Evolutionary conservation across 1,284 basidiomycete species (phyloP).

Genomic region (Ustilago tritici): DNA sequence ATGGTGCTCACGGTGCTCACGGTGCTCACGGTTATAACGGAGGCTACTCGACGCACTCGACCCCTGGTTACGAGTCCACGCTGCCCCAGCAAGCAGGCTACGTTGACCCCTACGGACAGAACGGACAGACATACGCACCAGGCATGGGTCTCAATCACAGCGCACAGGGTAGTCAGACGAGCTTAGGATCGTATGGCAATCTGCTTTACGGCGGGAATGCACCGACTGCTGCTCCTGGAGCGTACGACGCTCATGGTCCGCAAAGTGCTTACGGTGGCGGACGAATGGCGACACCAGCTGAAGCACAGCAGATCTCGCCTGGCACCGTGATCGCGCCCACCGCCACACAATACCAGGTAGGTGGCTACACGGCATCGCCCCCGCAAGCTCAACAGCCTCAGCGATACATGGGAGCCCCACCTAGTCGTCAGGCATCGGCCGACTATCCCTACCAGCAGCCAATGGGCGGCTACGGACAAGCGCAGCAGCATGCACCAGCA

Average conservation of each 20-base stretch:
- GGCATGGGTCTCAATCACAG: constrained; percentile 31
- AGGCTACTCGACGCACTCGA: constrained; percentile 23
- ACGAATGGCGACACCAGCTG: constrained; percentile 19
- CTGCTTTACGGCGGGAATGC: constrained; percentile 35
- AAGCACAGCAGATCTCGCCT: constrained; percentile 42
- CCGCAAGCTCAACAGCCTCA: constrained; percentile 27
- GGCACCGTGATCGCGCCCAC: constrained; percentile 38
- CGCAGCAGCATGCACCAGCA: constrained; percentile 18
- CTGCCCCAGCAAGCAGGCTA: constrained; percentile 34
- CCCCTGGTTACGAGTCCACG: constrained; percentile 23
- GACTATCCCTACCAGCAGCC: constrained; percentile 44
- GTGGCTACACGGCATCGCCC: constrained; percentile 32
- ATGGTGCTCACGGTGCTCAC: constrained; percentile 23
- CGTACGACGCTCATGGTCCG: constrained; percentile 17
- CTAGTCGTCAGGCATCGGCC: constrained; percentile 33
- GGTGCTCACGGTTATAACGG: constrained; percentile 12
- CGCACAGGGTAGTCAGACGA: constrained; percentile 44
- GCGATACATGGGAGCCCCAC: constrained; percentile 26
- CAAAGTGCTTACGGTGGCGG: constrained; percentile 21
- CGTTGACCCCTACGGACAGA: constrained; percentile 35
- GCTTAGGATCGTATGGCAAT: constrained; percentile 50
- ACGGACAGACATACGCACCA: constrained; percentile 23
- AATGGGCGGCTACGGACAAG: constrained; percentile 16
- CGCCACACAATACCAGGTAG: constrained; percentile 19
- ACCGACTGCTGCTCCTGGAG: constrained; percentile 10